phyloP scores from a whole-genome alignment of 2,329 filamentous ascomycete genomes.

The Periconia macrospinosa region DNA sequence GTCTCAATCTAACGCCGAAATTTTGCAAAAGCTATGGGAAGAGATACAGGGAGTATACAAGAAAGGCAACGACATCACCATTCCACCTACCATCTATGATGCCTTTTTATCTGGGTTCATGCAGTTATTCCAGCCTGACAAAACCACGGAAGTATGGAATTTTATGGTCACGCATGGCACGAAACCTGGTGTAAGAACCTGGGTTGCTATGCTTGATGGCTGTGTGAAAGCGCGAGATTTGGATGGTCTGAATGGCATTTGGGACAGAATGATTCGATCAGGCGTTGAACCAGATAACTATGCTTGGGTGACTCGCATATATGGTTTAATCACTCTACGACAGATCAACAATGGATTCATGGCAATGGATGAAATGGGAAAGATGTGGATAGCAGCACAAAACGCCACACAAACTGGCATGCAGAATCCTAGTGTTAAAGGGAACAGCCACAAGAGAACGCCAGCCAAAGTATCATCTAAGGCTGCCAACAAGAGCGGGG shows the following conservation, averaged over 20 bases:
- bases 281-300: slow-evolving; percentile 63
- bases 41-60: slow-evolving; percentile 23
- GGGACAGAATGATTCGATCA: slow-evolving; percentile 63
- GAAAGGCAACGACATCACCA: slow-evolving; percentile 9
- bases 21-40: slow-evolving; percentile 28
- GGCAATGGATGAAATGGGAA: slow-evolving; percentile 68
- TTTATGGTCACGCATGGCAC: slow-evolving; percentile 58
- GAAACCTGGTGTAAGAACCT: slow-evolving; percentile 65
- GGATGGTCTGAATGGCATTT: slow-evolving; percentile 66
- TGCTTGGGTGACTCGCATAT: slow-evolving; percentile 73
- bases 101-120: slow-evolving; percentile 54
- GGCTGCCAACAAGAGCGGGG: slow-evolving; percentile 32
- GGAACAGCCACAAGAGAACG: no score
- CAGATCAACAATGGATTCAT: slow-evolving; percentile 60
- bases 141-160: slow-evolving; percentile 60
- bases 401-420: slow-evolving; percentile 24
- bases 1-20: slow-evolving; percentile 11
- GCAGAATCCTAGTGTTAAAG: slow-evolving; percentile 9
- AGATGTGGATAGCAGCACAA: slow-evolving; percentile 56
- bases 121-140: slow-evolving; percentile 43
- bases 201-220: slow-evolving; percentile 73
- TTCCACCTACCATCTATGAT: slow-evolving; percentile 43
- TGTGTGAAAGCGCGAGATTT: slow-evolving; percentile 64
- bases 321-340: slow-evolving; percentile 63
- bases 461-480: slow-evolving; percentile 13